Conservation (phyloP, 495 filamentous ascomycete genomes). For the Hypoxylon trugodes region DNA sequence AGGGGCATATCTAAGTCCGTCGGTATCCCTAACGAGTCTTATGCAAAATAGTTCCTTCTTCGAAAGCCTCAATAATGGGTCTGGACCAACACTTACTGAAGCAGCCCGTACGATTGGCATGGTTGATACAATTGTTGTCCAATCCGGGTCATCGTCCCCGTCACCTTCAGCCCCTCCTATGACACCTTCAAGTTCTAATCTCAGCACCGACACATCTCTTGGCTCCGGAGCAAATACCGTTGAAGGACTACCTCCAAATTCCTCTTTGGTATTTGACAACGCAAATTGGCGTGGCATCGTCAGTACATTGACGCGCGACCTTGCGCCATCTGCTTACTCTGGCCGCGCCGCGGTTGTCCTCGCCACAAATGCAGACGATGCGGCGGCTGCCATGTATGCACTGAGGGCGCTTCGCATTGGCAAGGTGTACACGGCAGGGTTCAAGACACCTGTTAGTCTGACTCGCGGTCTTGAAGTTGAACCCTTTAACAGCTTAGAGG, state of each 20-base stretch:
- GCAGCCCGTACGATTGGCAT: constrained; percentile 78
- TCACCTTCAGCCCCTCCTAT: constrained; percentile 49
- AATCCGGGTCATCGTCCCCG: constrained; percentile 46
- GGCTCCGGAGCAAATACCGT: constrained; percentile 3
- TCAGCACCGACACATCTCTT: constrained; percentile 11
- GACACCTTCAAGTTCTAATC: constrained; percentile 51
- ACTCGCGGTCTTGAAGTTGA: constrained; percentile 68
- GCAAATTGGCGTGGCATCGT: constrained; percentile 85
- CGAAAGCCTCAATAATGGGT: constrained; percentile 54
- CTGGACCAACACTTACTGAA: constrained; percentile 72
- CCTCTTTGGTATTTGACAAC: constrained; percentile 75
- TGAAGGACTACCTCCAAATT: constrained; percentile 48
- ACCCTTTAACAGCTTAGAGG: constrained; percentile 81
- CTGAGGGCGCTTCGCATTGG: constrained; percentile 77
- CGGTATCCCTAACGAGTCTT: constrained; percentile 60
- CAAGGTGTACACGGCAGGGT: constrained; percentile 84
- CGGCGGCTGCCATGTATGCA: constrained; percentile 77
- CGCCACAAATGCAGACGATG: constrained; percentile 71
- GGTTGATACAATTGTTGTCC: constrained; percentile 79
- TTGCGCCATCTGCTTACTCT: constrained; percentile 81
- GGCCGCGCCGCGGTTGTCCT: constrained; percentile 78
- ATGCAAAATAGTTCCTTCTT: constrained; percentile 52
- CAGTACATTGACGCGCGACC: constrained; percentile 78
- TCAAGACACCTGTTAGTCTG: constrained; percentile 71
- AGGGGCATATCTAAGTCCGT: constrained; percentile 79